Evolutionary conservation across 495 filamentous ascomycete species (phyloP), one percentile per base, ranked within the genome.

Genomic region (Penicillium pancosmium): DNA sequence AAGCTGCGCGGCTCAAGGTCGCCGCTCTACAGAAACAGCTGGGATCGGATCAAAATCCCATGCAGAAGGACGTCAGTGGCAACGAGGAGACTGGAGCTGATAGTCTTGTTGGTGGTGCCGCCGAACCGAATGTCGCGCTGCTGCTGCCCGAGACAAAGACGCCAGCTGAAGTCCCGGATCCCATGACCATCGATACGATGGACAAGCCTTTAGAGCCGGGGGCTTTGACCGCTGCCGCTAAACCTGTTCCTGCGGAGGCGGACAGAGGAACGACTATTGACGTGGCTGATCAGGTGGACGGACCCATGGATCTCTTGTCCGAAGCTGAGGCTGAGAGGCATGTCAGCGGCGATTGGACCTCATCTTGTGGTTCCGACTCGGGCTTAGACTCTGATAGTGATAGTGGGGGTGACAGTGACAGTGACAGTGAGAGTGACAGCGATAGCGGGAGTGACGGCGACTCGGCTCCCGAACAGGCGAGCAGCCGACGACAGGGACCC

Each of bases 381-480:
- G 68, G 61, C 21, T 68, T 69, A 5, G 76, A 73, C 38, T 16
- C n/a, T 18, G 41, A 44, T 19, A 7, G 41, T 16, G 41, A 44
- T 19, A 40, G 15, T 9, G 43, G 27, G 5, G 8, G 27, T 31
- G 27, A 31, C 1, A 31, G 27, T 31, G 41, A 46, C n/a, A 46
- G 41, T 46, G 41, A 48, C 9, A 25, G 19, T 10, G 41, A 46
- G 0, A 46, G 41, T 23, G 41, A 27, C 9, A 23, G 19, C 19
- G 44, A 48, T 3, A 48, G 46, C 21, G 46, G 59, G 8, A 51
- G 54, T 25, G 64, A 70, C n/a, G 66, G 72, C 25, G 72, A 78
- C 48, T 73, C 73, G 13, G 73, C 71, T 6, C 80, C 80, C 6
- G 79, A 81, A 41, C 62, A 77, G 56, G 61, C 62, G 13, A 74